These are phyloP conservation scores for Clonostachys solani DNA, from an alignment of 2,329 filamentous ascomycete species.

Conservation along the genomic window DNA sequence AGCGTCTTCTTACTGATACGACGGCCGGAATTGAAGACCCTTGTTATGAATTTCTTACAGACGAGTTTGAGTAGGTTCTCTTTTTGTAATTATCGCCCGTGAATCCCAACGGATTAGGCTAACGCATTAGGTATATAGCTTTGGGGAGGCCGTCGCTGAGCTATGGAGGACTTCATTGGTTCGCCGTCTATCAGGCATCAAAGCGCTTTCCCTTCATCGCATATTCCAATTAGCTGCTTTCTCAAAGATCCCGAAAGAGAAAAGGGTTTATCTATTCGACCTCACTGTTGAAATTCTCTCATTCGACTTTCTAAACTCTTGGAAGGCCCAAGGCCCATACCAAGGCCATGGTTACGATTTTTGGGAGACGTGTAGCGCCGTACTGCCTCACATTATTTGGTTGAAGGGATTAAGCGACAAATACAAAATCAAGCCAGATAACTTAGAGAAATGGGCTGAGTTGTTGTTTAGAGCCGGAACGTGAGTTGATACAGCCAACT, in stretches of 20 bases:
- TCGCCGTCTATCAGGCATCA: not conserved
- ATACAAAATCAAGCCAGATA: not conserved
- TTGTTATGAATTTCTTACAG: too few relatives aligned
- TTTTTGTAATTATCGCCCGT: too few relatives aligned
- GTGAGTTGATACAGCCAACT: not conserved
- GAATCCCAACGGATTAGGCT: too few relatives aligned
- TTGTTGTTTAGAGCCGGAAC: not conserved
- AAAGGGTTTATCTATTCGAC: not conserved
- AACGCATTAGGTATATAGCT: too few relatives aligned
- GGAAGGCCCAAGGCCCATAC: not conserved
- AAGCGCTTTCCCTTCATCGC: not conserved
- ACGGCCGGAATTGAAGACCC: not conserved
- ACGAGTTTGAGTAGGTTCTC: too few relatives aligned
- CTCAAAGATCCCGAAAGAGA: not conserved
- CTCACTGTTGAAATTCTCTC: not conserved
- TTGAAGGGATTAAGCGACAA: not conserved
- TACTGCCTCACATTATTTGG: not conserved
- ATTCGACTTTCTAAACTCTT: not conserved
- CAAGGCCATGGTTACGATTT: not conserved
- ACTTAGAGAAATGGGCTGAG: not conserved
- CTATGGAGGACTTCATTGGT: too few relatives aligned
- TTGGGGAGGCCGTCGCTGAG: too few relatives aligned
- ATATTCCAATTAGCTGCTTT: not conserved
- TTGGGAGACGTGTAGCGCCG: not conserved
- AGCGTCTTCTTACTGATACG: not conserved